Conservation (phyloP, 805 yeast genomes). For the Cyberlindnera galapagoensis region DNA sequence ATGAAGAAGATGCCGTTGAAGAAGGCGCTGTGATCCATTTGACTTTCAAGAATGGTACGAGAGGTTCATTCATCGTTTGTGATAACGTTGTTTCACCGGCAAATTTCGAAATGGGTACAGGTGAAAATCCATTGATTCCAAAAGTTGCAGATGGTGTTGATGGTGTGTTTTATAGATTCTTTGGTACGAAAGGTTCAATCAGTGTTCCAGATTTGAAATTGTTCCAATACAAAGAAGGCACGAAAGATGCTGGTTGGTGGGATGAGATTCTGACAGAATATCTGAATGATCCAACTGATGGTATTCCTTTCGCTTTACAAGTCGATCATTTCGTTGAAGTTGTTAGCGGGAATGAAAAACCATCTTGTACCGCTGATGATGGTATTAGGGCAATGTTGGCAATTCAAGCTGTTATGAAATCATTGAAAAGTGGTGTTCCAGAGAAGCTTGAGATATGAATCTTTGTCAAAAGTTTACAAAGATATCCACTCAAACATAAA, state of each 20-base stretch:
- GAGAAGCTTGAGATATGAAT: slow-evolving; percentile 8
- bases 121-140: slow-evolving; percentile 18
- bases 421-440: slow-evolving; percentile 9
- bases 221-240: slow-evolving; percentile 13
- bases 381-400: slow-evolving; percentile 15
- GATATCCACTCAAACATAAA: no score
- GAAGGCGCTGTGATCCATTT: slow-evolving; percentile 17
- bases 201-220: slow-evolving; percentile 14
- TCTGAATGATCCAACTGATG: slow-evolving; percentile 4
- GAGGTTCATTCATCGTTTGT: slow-evolving; percentile 15
- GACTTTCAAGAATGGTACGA: slow-evolving; percentile 12
- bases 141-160: slow-evolving; percentile 9
- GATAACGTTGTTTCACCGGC: slow-evolving; percentile 17
- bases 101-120: slow-evolving; percentile 20
- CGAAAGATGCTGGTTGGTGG: slow-evolving; percentile 14
- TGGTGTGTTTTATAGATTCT: slow-evolving; percentile 16
- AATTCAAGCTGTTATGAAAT: slow-evolving; percentile 11
- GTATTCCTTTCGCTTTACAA: slow-evolving; percentile 14
- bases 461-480: no score
- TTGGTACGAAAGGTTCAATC: slow-evolving; percentile 15
- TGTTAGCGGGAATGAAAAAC: slow-evolving; percentile 8
- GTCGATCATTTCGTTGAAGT: slow-evolving; percentile 13
- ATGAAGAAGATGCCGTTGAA: slow-evolving; percentile 13
- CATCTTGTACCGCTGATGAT: slow-evolving; percentile 12
- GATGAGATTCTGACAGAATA: slow-evolving; percentile 4